Evolutionary conservation across 306 rosid species (phyloP).

Genomic region (Delonix regia): DNA sequence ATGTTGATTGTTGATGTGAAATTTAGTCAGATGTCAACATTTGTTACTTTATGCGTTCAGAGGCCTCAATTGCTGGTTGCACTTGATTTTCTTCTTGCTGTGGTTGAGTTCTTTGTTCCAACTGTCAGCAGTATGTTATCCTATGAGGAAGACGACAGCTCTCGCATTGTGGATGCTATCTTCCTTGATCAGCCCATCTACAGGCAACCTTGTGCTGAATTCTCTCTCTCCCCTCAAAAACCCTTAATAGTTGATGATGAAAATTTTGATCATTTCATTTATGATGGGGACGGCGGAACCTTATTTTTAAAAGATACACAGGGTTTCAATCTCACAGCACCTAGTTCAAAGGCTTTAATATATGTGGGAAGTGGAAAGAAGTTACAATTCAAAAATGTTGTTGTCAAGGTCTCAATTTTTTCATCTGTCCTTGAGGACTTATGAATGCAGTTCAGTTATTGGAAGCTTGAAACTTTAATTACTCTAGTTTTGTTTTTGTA

Average conservation of each 20-base stretch:
- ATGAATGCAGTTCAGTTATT: conserved; percentile 1
- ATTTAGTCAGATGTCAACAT: conserved; percentile 59
- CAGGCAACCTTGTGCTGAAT: conserved; percentile 72
- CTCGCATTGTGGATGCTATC: conserved; percentile 65
- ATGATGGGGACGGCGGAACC: conserved; percentile 90
- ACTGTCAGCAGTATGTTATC: conserved; percentile 67
- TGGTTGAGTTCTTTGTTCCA: conserved; percentile 92
- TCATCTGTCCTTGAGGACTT: conserved; percentile 11
- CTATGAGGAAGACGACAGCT: conserved; percentile 53
- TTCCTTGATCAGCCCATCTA: conserved; percentile 61
- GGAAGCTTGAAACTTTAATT: conserved; percentile 20
- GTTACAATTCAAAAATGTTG: conserved; percentile 86
- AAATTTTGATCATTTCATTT: conserved; percentile 71
- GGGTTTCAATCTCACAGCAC: conserved; percentile 59
- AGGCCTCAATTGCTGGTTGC: conserved; percentile 95
- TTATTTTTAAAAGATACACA: conserved; percentile 63
- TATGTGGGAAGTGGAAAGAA: conserved; percentile 86
- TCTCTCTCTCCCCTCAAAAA: conserved; percentile 72
- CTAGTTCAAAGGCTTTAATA: conserved; percentile 76
- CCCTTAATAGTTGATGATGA: conserved; percentile 86
- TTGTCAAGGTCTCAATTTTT: conserved; percentile 67
- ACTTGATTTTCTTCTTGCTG: conserved; percentile 93
- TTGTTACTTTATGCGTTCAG: conserved; percentile 75
- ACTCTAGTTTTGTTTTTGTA: conserved; percentile 42
- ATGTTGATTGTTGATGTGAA: conserved; percentile 92